Evolutionary conservation across 768 basidiomycete genomes (phyloP).

Genomic region (Leccinum incarnatum): DNA sequence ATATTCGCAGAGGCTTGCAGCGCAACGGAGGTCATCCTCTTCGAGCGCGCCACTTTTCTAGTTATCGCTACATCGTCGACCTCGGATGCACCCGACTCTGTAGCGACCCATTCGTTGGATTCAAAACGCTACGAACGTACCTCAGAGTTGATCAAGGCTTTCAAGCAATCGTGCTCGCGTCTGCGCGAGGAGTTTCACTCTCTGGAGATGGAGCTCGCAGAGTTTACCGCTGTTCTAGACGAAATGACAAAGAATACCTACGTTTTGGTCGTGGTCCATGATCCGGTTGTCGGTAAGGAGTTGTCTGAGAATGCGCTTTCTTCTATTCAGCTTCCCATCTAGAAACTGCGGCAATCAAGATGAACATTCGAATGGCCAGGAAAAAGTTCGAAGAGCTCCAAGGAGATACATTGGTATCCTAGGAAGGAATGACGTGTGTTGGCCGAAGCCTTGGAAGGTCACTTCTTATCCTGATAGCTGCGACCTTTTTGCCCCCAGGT

Average conservation of each 20-base stretch:
- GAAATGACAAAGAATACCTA: constrained; percentile 94
- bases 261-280: constrained; percentile 84
- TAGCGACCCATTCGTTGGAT: constrained; percentile 48
- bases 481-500: not conserved
- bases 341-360: constrained; percentile 86
- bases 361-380: constrained; percentile 86
- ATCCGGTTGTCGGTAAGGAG: constrained; percentile 77
- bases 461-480: not conserved
- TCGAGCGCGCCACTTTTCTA: constrained; percentile 96
- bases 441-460: not conserved
- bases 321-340: constrained; percentile 6
- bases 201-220: constrained; percentile 80
- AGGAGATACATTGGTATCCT: constrained; percentile 53
- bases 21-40: constrained; percentile 92
- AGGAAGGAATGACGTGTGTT: constrained; percentile 4
- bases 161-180: constrained; percentile 88
- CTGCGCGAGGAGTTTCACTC: constrained; percentile 83
- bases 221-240: constrained; percentile 88
- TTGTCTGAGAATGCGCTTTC: not conserved
- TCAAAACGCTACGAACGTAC: constrained; percentile 81
- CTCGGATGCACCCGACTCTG: constrained; percentile 35
- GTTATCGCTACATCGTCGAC: constrained; percentile 84
- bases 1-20: constrained; percentile 85
- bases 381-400: constrained; percentile 89
- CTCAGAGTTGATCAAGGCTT: constrained; percentile 92